Conservation (phyloP, 306 rosid species). For the Leucaena leucocephala region DNA sequence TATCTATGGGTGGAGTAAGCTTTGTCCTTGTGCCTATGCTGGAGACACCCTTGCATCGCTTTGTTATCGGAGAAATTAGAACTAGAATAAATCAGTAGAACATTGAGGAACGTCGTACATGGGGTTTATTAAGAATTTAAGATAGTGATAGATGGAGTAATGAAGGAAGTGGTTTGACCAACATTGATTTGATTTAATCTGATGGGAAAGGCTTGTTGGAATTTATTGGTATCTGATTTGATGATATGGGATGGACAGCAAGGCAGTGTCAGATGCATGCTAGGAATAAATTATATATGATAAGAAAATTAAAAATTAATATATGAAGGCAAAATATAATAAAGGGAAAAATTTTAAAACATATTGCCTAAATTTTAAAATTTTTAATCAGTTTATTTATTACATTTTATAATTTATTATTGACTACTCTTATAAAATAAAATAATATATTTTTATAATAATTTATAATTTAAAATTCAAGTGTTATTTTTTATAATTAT, state of each 20-base stretch:
- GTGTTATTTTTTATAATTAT: too few relatives aligned
- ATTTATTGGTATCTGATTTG: not conserved
- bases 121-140: not conserved
- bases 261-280: not conserved
- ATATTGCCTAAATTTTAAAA: too few relatives aligned
- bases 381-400: too few relatives aligned
- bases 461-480: too few relatives aligned
- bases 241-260: not conserved
- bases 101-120: not conserved
- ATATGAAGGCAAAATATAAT: too few relatives aligned
- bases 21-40: not conserved
- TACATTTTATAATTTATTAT: too few relatives aligned
- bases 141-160: not conserved
- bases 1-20: not conserved
- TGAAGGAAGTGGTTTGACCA: not conserved
- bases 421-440: too few relatives aligned
- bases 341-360: too few relatives aligned
- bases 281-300: not conserved
- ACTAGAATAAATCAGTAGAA: not conserved
- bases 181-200: not conserved
- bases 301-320: too few relatives aligned
- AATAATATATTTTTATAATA: too few relatives aligned
- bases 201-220: not conserved
- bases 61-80: not conserved
- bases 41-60: not conserved